Percentiles rank a stretch among this genome's conserved stretches.
Evolutionary conservation across 129 eudicot species (phyloP).

Genomic region (Logfia minima): DNA sequence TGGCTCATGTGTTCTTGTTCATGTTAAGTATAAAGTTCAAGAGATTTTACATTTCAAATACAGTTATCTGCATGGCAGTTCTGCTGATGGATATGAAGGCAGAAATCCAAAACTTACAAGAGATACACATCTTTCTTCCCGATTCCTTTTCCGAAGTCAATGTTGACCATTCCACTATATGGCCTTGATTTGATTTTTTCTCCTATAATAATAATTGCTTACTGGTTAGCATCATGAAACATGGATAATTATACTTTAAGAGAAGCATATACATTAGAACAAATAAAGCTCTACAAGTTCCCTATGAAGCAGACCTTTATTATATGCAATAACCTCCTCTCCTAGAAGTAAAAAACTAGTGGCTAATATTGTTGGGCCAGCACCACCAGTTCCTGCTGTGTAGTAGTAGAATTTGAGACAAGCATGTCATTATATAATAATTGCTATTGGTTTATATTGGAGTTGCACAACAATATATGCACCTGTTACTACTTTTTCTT

Average conservation of each 20-base stretch:
- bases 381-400: constrained; percentile 97
- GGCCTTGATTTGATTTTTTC: constrained; percentile 71
- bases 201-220: constrained; percentile 47
- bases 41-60: constrained; percentile 1
- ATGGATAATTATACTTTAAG: background rate
- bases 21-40: background rate
- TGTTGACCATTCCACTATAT: constrained; percentile 83
- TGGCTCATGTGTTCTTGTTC: constrained; percentile 1
- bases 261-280: constrained; percentile 10
- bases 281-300: background rate
- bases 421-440: constrained; percentile 15
- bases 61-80: background rate
- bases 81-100: constrained; percentile 12
- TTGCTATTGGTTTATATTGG: background rate
- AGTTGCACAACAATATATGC: background rate
- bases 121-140: constrained; percentile 86
- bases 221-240: constrained; percentile 24
- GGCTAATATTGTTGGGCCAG: constrained; percentile 96
- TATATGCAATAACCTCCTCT: constrained; percentile 86
- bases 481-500: background rate
- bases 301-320: constrained; percentile 56
- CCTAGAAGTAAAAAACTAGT: constrained; percentile 94
- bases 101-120: constrained; percentile 56
- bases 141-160: constrained; percentile 88
- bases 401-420: constrained; percentile 80